These are phyloP conservation scores for Obelidium mucronatum DNA, from an alignment of 192 early-diverging fungal species.

Conservation along the genomic window DNA sequence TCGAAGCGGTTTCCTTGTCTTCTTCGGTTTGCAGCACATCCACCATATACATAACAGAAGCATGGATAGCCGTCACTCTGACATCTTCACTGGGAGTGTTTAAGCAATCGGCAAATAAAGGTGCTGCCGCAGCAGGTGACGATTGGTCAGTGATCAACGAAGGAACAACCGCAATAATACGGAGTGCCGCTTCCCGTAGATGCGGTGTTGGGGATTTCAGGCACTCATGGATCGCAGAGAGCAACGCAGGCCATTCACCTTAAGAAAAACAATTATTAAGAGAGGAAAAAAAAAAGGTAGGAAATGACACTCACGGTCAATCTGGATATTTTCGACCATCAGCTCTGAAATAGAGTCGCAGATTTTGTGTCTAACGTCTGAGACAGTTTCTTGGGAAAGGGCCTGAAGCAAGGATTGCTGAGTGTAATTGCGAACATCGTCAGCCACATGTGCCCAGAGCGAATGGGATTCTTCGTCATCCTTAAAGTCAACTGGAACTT, in stretches of 20 bases:
- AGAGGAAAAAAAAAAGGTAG: neutral
- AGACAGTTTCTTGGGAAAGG: slow-evolving; percentile 76
- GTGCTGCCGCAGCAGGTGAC: slow-evolving; percentile 71
- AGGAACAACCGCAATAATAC: slow-evolving; percentile 86
- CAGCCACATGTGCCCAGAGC: slow-evolving; percentile 80
- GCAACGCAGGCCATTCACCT: slow-evolving; percentile 84
- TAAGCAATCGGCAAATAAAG: slow-evolving; percentile 77
- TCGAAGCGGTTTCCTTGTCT: slow-evolving; percentile 18
- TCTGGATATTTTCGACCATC: slow-evolving; percentile 51
- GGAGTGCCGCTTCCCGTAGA: slow-evolving; percentile 89
- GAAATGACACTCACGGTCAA: slow-evolving; percentile 12
- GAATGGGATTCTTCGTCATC: slow-evolving; percentile 56
- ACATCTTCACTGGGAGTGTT: slow-evolving; percentile 64
- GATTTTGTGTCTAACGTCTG: slow-evolving; percentile 86
- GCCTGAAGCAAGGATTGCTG: slow-evolving; percentile 81
- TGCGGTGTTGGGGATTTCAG: slow-evolving; percentile 75
- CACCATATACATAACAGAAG: slow-evolving; percentile 77
- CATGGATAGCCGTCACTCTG: slow-evolving; percentile 51
- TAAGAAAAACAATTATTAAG: neutral
- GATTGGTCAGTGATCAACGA: slow-evolving; percentile 74
- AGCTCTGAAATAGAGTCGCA: slow-evolving; percentile 94
- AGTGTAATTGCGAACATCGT: slow-evolving; percentile 67
- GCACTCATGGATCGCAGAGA: slow-evolving; percentile 81
- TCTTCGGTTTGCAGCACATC: slow-evolving; percentile 66
- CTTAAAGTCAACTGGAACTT: slow-evolving; percentile 41